Evolutionary conservation across 2,329 filamentous ascomycete species (phyloP), one percentile per base, ranked within the genome.

Genomic region (Aspergillus novoparasiticus): DNA sequence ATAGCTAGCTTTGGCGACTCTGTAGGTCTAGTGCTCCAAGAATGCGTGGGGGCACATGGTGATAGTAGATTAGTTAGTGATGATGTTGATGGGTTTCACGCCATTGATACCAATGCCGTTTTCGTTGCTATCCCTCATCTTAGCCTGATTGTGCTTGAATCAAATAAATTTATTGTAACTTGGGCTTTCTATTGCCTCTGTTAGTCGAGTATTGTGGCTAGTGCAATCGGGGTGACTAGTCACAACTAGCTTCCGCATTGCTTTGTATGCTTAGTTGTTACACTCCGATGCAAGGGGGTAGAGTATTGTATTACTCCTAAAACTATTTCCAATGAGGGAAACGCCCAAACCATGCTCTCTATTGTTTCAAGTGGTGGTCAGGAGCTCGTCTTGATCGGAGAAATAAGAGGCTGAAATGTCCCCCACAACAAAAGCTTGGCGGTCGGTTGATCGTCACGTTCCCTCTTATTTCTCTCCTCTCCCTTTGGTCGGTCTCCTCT

Each of bases 361-460:
- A n/a, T 19, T 9, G 23, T 32, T 51, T 11, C 48, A 30, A 28
- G 48, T 26, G 28, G 48, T 51, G 30, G 50, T 34, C 2, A 16
- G 46, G 32, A 12, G 26, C 41, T 23, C 39, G 14, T 36, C 34
- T 30, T 14, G 28, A 41, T 21, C 32, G 16, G 51, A 55, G 28
- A 50, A 46, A 51, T 39, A 39, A 57, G 59, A 61, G 43, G 34
- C 41, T 39, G 21, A 28, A 30, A 50, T 54, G n/a, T 51, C 53
- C 60, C 54, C 60, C 60, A 61, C 59, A 57, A n/a, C 54, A 36
- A 64, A 64, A 64, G 60, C 63, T 64, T 64, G 63, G 63, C 63
- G 21, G 50, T 51, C 46, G 58, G 55, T 63, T 58, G 63, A 64
- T 64, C 63, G 57, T 64, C 63, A 64, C 63, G 59, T 63, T 60